These are phyloP conservation scores for Cerrena zonata DNA, from an alignment of 1,284 basidiomycete species.

Conservation along the genomic window DNA sequence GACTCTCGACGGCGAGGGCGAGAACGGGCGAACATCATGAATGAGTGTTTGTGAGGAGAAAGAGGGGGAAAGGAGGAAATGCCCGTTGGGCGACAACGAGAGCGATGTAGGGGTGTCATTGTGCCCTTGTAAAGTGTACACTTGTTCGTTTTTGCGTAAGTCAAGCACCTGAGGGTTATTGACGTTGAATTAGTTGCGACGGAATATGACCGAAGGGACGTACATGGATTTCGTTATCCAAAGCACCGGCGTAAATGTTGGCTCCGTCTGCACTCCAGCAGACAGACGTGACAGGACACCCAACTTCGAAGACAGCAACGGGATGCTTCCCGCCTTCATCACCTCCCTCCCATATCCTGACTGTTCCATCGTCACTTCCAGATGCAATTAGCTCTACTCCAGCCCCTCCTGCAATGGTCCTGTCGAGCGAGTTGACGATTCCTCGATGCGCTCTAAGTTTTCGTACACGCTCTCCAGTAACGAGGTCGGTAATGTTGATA, in stretches of 20 bases:
- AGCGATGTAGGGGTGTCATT: slow-evolving; percentile 85
- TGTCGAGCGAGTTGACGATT: slow-evolving; percentile 83
- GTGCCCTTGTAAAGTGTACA: slow-evolving; percentile 75
- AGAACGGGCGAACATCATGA: slow-evolving; percentile 88
- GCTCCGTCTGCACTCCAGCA: slow-evolving; percentile 87
- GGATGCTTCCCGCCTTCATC: slow-evolving; percentile 72
- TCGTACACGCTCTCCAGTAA: slow-evolving; percentile 59
- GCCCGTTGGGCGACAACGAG: slow-evolving; percentile 82
- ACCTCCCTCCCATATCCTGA: slow-evolving; percentile 81
- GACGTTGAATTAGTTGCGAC: no score
- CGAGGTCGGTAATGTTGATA: slow-evolving; percentile 67
- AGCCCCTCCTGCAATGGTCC: slow-evolving; percentile 73
- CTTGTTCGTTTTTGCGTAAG: slow-evolving; percentile 72
- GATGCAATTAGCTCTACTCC: slow-evolving; percentile 80
- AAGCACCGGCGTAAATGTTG: slow-evolving; percentile 79
- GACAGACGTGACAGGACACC: slow-evolving; percentile 86
- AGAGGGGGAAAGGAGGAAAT: slow-evolving; percentile 79
- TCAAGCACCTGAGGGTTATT: slow-evolving; percentile 83
- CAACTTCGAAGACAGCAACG: slow-evolving; percentile 76
- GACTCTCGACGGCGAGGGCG: slow-evolving; percentile 72
- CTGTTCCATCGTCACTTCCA: slow-evolving; percentile 83
- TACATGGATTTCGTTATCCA: slow-evolving; percentile 93
- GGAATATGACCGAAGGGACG: no score
- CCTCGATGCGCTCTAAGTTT: slow-evolving; percentile 81
- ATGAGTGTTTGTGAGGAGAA: slow-evolving; percentile 83